Conservation (phyloP, 1,139 yeast genomes). For the Scheffersomyces segobiensis region DNA sequence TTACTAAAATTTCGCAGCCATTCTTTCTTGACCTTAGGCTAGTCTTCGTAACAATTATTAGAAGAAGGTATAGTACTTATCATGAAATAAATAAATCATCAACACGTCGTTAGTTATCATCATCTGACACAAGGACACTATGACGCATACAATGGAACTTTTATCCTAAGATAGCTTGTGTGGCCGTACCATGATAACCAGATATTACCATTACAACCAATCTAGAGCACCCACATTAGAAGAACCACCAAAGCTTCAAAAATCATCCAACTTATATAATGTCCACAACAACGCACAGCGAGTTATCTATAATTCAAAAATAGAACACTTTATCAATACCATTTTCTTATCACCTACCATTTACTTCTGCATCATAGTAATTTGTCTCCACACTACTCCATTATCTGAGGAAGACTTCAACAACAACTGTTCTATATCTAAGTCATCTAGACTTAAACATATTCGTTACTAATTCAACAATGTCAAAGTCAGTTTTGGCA, state of each 20-base stretch:
- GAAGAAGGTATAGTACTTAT: background rate
- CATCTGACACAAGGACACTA: background rate
- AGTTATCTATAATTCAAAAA: no score
- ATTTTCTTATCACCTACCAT: background rate
- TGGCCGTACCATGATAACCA: background rate
- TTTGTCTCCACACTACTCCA: background rate
- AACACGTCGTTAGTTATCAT: no score
- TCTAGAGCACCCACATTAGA: background rate
- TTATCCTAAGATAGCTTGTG: background rate
- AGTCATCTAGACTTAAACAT: background rate
- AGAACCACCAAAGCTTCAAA: no score
- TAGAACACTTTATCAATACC: background rate
- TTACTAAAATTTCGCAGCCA: background rate
- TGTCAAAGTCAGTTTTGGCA: slow-evolving; percentile 9
- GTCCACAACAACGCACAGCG: background rate
- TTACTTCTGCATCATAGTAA: background rate
- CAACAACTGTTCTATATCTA: background rate
- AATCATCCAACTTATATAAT: background rate
- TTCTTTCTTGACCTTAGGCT: background rate
- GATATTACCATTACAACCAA: background rate
- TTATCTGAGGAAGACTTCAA: background rate
- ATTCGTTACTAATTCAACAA: background rate
- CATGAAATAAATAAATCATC: no score
- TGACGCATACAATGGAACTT: no score
- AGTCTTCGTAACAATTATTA: background rate